Conservation (phyloP, 2,329 filamentous ascomycete genomes). For the Stemphylium beticola region DNA sequence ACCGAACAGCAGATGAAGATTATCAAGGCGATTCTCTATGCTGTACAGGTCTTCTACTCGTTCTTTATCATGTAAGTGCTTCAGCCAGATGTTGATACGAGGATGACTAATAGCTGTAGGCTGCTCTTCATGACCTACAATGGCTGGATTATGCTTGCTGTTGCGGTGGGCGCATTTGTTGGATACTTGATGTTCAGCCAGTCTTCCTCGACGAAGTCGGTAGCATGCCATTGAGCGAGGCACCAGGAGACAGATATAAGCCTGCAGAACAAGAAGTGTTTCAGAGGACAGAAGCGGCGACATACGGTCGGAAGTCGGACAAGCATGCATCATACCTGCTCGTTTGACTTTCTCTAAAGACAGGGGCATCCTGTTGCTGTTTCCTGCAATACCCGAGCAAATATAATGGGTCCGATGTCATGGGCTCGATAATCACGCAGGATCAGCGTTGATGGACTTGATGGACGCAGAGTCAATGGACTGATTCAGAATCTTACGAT, state of each 20-base stretch:
- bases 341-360: neutral
- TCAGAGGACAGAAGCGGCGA: neutral
- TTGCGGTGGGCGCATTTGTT: conserved; percentile 85
- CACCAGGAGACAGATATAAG: neutral
- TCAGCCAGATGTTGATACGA: neutral
- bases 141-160: conserved; percentile 93
- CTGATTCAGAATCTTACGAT: neutral
- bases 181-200: conserved; percentile 82
- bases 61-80: conserved; percentile 98
- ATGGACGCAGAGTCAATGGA: neutral
- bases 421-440: neutral
- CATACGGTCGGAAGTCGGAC: neutral
- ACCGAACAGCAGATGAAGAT: conserved; percentile 73
- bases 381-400: conserved; percentile 16
- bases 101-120: conserved; percentile 61
- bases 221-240: conserved; percentile 77
- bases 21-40: conserved; percentile 84
- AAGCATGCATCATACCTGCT: neutral
- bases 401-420: neutral
- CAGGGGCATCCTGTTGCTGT: neutral
- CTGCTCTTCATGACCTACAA: conserved; percentile 99
- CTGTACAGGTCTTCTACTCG: conserved; percentile 94
- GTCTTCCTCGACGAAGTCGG: conserved; percentile 77
- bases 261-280: neutral
- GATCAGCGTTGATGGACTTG: neutral